Conservation (phyloP, 2,329 filamentous ascomycete genomes). For the Botrytis sinoallii region DNA sequence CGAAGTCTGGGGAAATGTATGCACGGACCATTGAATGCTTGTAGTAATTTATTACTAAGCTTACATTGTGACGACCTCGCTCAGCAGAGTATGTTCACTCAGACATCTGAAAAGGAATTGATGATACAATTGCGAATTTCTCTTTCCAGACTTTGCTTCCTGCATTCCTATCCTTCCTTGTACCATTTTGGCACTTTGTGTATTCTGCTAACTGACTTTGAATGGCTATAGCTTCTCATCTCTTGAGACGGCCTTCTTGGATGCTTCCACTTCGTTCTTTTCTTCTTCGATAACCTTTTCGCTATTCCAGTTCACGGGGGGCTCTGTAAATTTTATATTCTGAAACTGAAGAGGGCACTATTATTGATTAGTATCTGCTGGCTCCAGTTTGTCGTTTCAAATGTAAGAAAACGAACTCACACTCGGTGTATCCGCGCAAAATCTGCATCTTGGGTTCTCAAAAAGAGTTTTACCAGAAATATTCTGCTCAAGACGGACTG, state of each 20-base stretch:
- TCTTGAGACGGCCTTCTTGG: neutral
- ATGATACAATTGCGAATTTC: neutral
- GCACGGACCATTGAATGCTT: neutral
- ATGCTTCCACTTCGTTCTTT: neutral
- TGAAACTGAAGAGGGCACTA: neutral
- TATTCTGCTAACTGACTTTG: neutral
- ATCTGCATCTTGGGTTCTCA: neutral
- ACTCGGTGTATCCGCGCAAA: neutral
- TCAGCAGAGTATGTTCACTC: neutral
- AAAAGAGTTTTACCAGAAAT: neutral
- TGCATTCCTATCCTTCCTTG: neutral
- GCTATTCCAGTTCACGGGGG: too few relatives aligned
- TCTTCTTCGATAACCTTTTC: neutral
- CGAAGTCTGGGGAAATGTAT: constrained; percentile 11
- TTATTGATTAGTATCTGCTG: neutral
- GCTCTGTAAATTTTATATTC: neutral
- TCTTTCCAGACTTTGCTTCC: neutral
- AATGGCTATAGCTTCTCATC: neutral
- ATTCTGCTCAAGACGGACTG: neutral
- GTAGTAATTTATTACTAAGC: constrained; percentile 10
- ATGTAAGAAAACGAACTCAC: neutral
- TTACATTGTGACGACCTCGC: neutral
- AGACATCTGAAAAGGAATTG: neutral
- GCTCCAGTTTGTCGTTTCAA: neutral
- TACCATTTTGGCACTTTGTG: neutral